Evolutionary conservation across 345 rosid genomes (phyloP).

Genomic region (Eucalyptus rudis): DNA sequence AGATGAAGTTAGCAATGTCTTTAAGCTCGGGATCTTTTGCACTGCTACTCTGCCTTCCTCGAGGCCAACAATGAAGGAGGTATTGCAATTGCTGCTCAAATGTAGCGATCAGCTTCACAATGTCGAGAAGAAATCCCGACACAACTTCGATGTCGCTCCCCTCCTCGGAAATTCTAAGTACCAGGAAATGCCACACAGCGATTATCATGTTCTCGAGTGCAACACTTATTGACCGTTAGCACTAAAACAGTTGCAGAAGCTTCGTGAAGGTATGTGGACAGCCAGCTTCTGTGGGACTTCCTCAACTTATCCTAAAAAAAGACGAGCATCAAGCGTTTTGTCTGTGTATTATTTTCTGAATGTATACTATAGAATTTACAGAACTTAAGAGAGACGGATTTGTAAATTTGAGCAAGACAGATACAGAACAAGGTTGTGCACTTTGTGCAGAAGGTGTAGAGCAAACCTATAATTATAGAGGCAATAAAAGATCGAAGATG

Average conservation of each 20-base stretch:
- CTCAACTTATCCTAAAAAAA: not conserved
- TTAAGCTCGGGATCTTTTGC: slow-evolving; percentile 46
- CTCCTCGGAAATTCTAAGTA: slow-evolving; percentile 3
- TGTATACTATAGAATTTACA: not conserved
- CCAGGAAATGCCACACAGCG: not conserved
- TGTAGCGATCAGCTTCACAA: not conserved
- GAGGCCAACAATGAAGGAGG: slow-evolving; percentile 52
- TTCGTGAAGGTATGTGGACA: not conserved
- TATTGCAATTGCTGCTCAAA: slow-evolving; percentile 16
- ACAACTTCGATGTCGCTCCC: not conserved
- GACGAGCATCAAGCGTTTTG: not conserved
- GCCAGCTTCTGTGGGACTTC: not conserved
- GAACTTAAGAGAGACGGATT: not conserved
- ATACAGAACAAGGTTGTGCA: not conserved
- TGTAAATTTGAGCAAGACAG: not conserved
- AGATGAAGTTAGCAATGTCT: slow-evolving; percentile 31
- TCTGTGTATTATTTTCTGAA: not conserved
- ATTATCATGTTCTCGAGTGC: not conserved
- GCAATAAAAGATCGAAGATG: not conserved
- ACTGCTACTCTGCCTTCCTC: slow-evolving; percentile 21
- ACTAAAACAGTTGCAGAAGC: not conserved
- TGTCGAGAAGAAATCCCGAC: not conserved
- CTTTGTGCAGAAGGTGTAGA: not conserved
- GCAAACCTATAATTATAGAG: not conserved
- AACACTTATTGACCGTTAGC: not conserved